phyloP scores from a whole-genome alignment of 352 stramenopile genomes.

The Pythium aphanidermatum region DNA sequence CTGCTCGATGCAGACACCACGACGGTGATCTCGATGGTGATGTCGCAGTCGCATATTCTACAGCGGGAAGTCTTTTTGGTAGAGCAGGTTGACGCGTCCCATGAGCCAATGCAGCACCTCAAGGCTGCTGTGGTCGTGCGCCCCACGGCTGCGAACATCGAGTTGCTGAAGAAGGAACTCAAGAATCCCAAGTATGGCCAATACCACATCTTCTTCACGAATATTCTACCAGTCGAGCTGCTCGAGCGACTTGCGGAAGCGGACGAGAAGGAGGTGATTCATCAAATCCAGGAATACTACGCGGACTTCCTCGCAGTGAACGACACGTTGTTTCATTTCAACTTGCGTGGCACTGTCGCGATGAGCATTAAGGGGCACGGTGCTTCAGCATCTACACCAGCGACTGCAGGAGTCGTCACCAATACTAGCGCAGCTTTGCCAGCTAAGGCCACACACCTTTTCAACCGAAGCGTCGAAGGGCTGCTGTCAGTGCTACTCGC shows the following conservation, averaged over 20 bases:
- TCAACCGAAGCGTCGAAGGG: slow-evolving; percentile 92
- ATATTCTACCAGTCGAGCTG: slow-evolving; percentile 91
- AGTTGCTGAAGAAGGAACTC: slow-evolving; percentile 91
- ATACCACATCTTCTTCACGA: slow-evolving; percentile 99
- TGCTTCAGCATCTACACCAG: slow-evolving; percentile 19
- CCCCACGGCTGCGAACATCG: slow-evolving; percentile 89
- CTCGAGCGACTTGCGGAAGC: slow-evolving; percentile 94
- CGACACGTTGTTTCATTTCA: slow-evolving; percentile 96
- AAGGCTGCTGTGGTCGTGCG: slow-evolving; percentile 95
- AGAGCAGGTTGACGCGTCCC: slow-evolving; percentile 78
- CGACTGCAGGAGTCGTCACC: slow-evolving; percentile 43
- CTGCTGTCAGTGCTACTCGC: slow-evolving; percentile 93
- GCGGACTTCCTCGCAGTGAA: slow-evolving; percentile 98
- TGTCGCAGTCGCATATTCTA: slow-evolving; percentile 95
- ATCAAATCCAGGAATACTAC: slow-evolving; percentile 98
- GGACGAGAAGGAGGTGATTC: slow-evolving; percentile 93
- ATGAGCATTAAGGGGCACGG: slow-evolving; percentile 38
- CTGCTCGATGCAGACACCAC: slow-evolving; percentile 95
- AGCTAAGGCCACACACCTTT: slow-evolving; percentile 53
- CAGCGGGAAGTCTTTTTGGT: slow-evolving; percentile 95
- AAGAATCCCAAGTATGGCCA: slow-evolving; percentile 93
- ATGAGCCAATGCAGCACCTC: slow-evolving; percentile 90
- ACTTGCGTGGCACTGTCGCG: slow-evolving; percentile 68
- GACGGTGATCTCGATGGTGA: slow-evolving; percentile 93
- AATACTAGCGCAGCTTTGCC: slow-evolving; percentile 22